Evolutionary conservation across 164 flowering plant genomes (phyloP).

Genomic region (Akebia trifoliata): DNA sequence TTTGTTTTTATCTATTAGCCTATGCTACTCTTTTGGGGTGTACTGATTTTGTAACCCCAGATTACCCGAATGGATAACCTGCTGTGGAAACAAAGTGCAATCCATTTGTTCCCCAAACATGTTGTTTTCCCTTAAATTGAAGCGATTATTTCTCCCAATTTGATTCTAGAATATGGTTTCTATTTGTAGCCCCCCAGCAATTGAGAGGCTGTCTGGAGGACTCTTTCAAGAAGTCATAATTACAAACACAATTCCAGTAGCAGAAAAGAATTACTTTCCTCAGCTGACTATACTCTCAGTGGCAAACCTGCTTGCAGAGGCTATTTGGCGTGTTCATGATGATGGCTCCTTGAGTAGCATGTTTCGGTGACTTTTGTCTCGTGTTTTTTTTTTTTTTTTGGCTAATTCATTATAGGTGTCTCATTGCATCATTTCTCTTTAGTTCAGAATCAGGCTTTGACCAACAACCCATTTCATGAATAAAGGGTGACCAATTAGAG

Average conservation of each 20-base stretch:
- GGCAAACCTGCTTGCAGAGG: conserved; percentile 78
- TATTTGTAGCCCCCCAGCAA: conserved; percentile 72
- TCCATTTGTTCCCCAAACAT: too few species aligned
- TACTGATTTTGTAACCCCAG: too few species aligned
- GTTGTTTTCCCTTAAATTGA: not conserved
- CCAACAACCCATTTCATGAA: too few species aligned
- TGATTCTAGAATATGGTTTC: not conserved
- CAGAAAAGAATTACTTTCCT: conserved; percentile 71
- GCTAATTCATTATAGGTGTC: too few species aligned
- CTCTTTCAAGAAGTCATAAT: conserved; percentile 78
- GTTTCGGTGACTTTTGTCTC: conserved; percentile 28
- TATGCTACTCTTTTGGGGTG: too few species aligned
- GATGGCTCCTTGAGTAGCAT: conserved; percentile 72
- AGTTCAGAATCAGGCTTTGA: too few species aligned
- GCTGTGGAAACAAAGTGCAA: too few species aligned
- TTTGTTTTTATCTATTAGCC: too few species aligned
- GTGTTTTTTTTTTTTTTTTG: not conserved
- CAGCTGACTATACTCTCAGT: conserved; percentile 77
- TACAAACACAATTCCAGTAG: conserved; percentile 70
- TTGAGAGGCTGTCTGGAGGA: conserved; percentile 78
- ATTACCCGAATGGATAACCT: too few species aligned
- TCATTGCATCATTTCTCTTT: too few species aligned
- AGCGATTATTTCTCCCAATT: not conserved
- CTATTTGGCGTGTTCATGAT: conserved; percentile 80
- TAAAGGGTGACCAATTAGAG: too few species aligned